These are phyloP conservation scores for Westerdykella sp. DNA, from an alignment of 2,329 filamentous ascomycete species.

Conservation along the genomic window DNA sequence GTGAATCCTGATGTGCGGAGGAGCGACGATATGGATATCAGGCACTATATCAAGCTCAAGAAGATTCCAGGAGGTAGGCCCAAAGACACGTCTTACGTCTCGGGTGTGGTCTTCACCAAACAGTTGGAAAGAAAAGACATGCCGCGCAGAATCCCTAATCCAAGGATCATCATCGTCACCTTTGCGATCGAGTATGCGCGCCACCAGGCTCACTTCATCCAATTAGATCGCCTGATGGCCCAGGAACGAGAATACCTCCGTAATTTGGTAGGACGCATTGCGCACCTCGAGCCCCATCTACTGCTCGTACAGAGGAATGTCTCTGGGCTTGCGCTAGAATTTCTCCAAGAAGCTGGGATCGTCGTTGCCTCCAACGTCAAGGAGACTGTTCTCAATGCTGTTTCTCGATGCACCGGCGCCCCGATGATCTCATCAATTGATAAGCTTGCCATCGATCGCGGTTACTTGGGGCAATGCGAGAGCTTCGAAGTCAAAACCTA, in stretches of 20 bases:
- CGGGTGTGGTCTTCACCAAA: conserved; percentile 94
- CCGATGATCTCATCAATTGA: conserved; percentile 92
- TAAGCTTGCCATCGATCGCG: conserved; percentile 71
- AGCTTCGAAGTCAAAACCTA: conserved; percentile 96
- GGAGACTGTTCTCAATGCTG: conserved; percentile 87
- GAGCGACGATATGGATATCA: conserved; percentile 93
- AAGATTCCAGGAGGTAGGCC: conserved; percentile 88
- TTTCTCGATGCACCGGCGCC: conserved; percentile 85
- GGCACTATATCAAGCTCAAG: conserved; percentile 95
- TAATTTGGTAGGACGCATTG: conserved; percentile 87
- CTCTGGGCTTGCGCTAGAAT: conserved; percentile 81
- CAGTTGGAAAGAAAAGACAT: conserved; percentile 96
- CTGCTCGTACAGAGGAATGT: conserved; percentile 90
- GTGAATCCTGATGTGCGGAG: conserved; percentile 86
- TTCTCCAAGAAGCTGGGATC: conserved; percentile 81
- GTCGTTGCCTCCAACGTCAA: conserved; percentile 97
- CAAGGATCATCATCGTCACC: conserved; percentile 84
- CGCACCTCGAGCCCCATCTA: conserved; percentile 75
- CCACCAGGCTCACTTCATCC: conserved; percentile 95
- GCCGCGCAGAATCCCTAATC: conserved; percentile 76
- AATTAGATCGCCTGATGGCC: conserved; percentile 88
- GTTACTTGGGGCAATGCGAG: conserved; percentile 71
- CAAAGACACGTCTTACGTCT: conserved; percentile 91
- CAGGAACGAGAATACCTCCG: conserved; percentile 92
- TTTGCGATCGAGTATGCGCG: conserved; percentile 95